Evolutionary conservation across 2,329 filamentous ascomycete genomes (phyloP).

Genomic region (Penicillium sp.): DNA sequence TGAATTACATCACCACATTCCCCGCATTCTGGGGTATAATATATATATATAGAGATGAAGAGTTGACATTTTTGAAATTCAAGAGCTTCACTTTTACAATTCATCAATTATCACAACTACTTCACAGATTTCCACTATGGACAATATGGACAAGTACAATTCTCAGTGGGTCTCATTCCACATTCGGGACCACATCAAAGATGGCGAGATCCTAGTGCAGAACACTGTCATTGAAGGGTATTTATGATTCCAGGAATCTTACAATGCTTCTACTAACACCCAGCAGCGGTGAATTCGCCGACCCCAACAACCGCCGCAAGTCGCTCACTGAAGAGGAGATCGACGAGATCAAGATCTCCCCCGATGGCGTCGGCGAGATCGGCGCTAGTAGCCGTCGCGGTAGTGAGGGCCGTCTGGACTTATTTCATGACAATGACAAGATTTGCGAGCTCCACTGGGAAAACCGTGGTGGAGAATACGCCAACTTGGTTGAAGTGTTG

Average conservation of each 20-base stretch:
- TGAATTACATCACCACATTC: conserved; percentile 9
- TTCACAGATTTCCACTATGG: neutral
- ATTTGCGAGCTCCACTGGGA: conserved; percentile 37
- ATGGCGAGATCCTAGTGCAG: conserved; percentile 27
- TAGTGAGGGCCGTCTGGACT: conserved; percentile 33
- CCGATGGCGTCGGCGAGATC: conserved; percentile 32
- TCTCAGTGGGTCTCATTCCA: conserved; percentile 31
- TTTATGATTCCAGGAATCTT: neutral
- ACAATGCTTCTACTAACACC: conserved; percentile 5
- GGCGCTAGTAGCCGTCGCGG: conserved; percentile 32
- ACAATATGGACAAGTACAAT: conserved; percentile 24
- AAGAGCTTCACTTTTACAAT: neutral
- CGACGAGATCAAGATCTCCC: conserved; percentile 30
- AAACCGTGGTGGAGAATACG: conserved; percentile 24
- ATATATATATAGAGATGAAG: neutral
- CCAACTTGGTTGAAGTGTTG: conserved; percentile 29
- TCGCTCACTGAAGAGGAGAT: conserved; percentile 31
- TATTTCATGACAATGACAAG: conserved; percentile 32
- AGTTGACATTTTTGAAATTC: neutral
- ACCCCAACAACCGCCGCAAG: conserved; percentile 21
- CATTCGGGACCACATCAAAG: conserved; percentile 28
- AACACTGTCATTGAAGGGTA: conserved; percentile 33
- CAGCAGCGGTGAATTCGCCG: conserved; percentile 29
- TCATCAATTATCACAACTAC: neutral
- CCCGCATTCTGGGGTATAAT: conserved; percentile 2